A percentile compares a stretch with the other conserved stretches of the same genome.
These are phyloP conservation scores for Neurospora sp. DNA, from an alignment of 495 filamentous ascomycete genomes.

Conservation along the genomic window DNA sequence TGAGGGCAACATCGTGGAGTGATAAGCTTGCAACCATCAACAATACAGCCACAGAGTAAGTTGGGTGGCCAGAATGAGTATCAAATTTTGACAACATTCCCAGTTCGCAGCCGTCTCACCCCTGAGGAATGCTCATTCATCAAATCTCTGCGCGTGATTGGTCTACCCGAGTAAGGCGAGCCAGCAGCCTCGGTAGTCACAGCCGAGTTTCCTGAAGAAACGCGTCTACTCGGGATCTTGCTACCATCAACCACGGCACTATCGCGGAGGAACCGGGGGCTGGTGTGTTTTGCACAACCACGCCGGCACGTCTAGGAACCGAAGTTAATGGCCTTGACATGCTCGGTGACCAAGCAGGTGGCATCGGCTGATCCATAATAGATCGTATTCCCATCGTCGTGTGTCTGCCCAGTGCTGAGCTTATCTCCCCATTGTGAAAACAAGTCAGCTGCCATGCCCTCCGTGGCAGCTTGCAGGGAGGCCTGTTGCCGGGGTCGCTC, in stretches of 20 bases:
- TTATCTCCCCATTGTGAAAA: slow-evolving; percentile 57
- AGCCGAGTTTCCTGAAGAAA: neutral
- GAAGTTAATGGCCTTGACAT: slow-evolving; percentile 39
- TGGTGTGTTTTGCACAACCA: neutral
- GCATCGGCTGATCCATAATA: slow-evolving; percentile 47
- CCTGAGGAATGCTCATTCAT: neutral
- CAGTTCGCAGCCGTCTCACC: neutral
- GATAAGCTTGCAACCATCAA: neutral
- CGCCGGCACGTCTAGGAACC: neutral
- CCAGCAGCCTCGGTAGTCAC: neutral
- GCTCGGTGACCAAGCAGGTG: slow-evolving; percentile 47
- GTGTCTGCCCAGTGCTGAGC: slow-evolving; percentile 39
- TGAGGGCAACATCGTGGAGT: neutral
- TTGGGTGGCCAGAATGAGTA: neutral
- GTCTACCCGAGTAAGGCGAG: neutral
- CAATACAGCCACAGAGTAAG: neutral
- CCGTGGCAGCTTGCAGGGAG: slow-evolving; percentile 33
- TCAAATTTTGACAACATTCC: neutral
- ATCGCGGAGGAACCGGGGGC: neutral
- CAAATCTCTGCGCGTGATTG: neutral
- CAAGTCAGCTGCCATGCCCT: slow-evolving; percentile 44
- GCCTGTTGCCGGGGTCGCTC: slow-evolving; percentile 46
- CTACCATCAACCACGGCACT: neutral
- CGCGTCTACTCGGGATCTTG: neutral
- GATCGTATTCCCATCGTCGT: slow-evolving; percentile 48